Evolutionary conservation across 2,329 filamentous ascomycete genomes (phyloP), one percentile per base, ranked within the genome.

Genomic region (Nemania serpens): DNA sequence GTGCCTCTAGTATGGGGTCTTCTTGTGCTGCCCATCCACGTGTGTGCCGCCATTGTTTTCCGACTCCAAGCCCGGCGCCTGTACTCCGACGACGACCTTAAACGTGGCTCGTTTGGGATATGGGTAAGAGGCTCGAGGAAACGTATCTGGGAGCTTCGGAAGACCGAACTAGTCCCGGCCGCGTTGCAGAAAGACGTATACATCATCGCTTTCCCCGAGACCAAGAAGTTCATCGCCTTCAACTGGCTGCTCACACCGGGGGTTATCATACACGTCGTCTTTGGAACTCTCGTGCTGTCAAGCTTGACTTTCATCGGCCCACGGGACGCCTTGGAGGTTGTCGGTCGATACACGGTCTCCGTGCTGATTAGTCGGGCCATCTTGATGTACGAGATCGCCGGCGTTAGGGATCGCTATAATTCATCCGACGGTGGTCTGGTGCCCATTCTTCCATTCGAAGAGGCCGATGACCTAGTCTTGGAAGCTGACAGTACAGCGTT

Each of bases 361-460:
- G 56, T 60, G 15, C 22, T 60, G 20, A 17, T 55, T 4, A 39
- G 51, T 6, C 45, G 58, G 5, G 58, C 45, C 6, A 11, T 60
- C 13, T 11, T 60, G 4, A 55, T 60, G 58, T 51, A 55, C 15
- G 58, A 60, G 46, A 55, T 60, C 11, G 51, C 58, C n/a, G 52
- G 58, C 12, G 33, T 60, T 18, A 50, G 58, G 29, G 51, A 60
- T 52, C 25, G 47, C 11, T 58, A 18, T 15, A 58, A 58, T 37
- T 58, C 55, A 10, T 5, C 18, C 15, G 49, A 52, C 2, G 49
- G 49, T 17, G 49, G 49, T 5, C 37, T 29, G 22, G 49, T 52
- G 22, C 37, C 22, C 2, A 29, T 18, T 2, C 22, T 52, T 6
- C 49, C 36, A 2, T 41, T 42, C 17, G 7, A 42, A 18, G 49